Base-by-base conservation (phyloP, 1,284 basidiomycete genomes). In the Naganishia cerealis region DNA sequence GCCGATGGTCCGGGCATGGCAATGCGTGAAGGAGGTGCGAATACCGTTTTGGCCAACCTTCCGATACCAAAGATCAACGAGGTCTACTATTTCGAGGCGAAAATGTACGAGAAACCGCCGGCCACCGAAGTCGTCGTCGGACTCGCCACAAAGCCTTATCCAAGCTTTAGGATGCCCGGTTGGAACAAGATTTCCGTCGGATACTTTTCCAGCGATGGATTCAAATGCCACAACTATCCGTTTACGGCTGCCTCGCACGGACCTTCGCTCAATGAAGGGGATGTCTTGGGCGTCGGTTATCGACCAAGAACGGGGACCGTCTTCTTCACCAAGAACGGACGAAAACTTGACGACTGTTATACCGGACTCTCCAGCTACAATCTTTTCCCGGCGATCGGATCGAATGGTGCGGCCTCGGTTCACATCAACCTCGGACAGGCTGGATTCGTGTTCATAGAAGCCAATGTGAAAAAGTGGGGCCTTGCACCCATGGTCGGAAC, bases 391-490 rank as follows among this genome's bases (percentile, higher is more conserved):
- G 94, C 91, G 53, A 87, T 97, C 67, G 94, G 94, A 65, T 92
- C 94, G 16, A 91, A 94, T 77, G 93, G 94, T 0, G 90, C 94
- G 6, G 94, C 92, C 77, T 94, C 90, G 68, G 87, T 97, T 2
- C 94, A 97, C 75, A 90, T 96, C 76, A 97, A 97, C 78, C 86
- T 97, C 18, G 94, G 94, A 15, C 94, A 97, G 79, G 89, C 91
- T 16, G 94, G 94, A 1, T 97, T 97, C 76, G 94, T 97, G 46
- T 97, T 95, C 75, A 96, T 97, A 75, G 94, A 97, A 81, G 94
- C 94, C 40, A 96, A 97, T 77, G 94, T 97, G 70, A 97, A 97
- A 85, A 96, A 96, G 79, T 97, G 94, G 94, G 94, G 94, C 26
- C 82, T 97, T 43, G 94, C 94, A 29, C 94, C 94, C 7, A 95